Percentiles rank a stretch among this genome's conserved stretches.
Conservation (phyloP, 2,329 filamentous ascomycete genomes). For the Neonectria sp. region DNA sequence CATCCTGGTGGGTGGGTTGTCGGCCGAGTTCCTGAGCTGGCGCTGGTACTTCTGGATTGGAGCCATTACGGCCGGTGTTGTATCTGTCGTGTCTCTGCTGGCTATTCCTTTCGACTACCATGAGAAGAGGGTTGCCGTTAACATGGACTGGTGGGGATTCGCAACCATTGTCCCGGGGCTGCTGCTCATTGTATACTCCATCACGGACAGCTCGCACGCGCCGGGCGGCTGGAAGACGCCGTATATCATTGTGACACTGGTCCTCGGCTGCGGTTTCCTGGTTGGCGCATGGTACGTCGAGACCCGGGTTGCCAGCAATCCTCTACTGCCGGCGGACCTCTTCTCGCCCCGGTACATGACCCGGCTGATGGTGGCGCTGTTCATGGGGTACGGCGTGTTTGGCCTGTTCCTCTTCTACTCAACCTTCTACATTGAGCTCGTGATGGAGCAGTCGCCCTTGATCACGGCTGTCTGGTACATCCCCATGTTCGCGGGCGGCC, state of each 20-base stretch:
- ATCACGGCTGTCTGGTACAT: conserved; percentile 72
- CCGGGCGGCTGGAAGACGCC: conserved; percentile 74
- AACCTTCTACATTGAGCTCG: conserved; percentile 72
- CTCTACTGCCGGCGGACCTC: conserved; percentile 74
- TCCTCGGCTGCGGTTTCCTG: conserved; percentile 69
- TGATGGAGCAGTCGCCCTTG: conserved; percentile 67
- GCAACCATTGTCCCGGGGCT: conserved; percentile 69
- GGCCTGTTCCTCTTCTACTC: conserved; percentile 75
- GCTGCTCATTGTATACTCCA: conserved; percentile 75
- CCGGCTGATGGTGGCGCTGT: conserved; percentile 67
- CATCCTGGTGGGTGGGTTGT: conserved; percentile 76
- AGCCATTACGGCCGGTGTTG: conserved; percentile 58
- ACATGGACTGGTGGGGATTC: conserved; percentile 75
- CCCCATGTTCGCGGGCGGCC: conserved; percentile 72
- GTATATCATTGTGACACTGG: conserved; percentile 74
- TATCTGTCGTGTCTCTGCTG: conserved; percentile 62
- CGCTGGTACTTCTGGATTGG: conserved; percentile 81
- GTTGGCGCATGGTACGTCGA: conserved; percentile 73
- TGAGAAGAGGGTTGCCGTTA: conserved; percentile 39
- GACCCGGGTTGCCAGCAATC: conserved; percentile 71
- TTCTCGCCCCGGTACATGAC: conserved; percentile 73
- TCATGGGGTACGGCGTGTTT: conserved; percentile 68
- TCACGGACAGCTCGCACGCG: conserved; percentile 77
- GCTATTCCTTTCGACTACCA: conserved; percentile 55
- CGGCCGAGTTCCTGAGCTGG: conserved; percentile 74